These are phyloP conservation scores for Bifiguratus adelaidae DNA, from an alignment of 192 early-diverging fungal genomes.

Conservation along the genomic window DNA sequence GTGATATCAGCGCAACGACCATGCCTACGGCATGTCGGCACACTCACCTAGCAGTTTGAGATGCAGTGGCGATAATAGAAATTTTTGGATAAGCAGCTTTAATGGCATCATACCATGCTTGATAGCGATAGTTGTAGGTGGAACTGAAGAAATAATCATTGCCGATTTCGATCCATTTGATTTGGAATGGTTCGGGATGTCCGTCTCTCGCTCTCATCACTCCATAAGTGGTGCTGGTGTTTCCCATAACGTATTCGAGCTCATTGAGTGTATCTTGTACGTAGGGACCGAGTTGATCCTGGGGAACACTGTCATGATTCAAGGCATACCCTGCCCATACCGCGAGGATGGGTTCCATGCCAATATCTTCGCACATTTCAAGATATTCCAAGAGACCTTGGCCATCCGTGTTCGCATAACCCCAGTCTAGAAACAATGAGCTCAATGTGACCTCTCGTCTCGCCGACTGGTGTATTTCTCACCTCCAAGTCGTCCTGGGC, in stretches of 20 bases:
- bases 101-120: slow-evolving; percentile 15
- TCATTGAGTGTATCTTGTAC: slow-evolving; percentile 9
- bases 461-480: background rate
- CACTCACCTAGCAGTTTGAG: slow-evolving; percentile 1
- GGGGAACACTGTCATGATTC: slow-evolving; percentile 1
- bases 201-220: slow-evolving; percentile 6
- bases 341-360: slow-evolving; percentile 7
- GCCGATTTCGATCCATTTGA: slow-evolving; percentile 13
- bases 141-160: slow-evolving; percentile 14
- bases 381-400: slow-evolving; percentile 12
- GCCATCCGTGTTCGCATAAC: slow-evolving; percentile 8
- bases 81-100: slow-evolving; percentile 8
- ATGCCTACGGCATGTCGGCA: too few species aligned
- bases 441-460: too few species aligned
- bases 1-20: too few species aligned
- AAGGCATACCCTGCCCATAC: slow-evolving; percentile 10
- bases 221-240: slow-evolving; percentile 9
- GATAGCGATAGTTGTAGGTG: slow-evolving; percentile 13
- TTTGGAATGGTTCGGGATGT: slow-evolving; percentile 10
- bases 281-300: slow-evolving; percentile 8
- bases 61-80: slow-evolving; percentile 5
- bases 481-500: slow-evolving; percentile 9
- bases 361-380: slow-evolving; percentile 9
- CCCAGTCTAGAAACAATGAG: slow-evolving; percentile 7
- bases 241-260: slow-evolving; percentile 12